Base-by-base conservation (phyloP, 2,329 filamentous ascomycete genomes). In the Coniochaeta sp. region DNA sequence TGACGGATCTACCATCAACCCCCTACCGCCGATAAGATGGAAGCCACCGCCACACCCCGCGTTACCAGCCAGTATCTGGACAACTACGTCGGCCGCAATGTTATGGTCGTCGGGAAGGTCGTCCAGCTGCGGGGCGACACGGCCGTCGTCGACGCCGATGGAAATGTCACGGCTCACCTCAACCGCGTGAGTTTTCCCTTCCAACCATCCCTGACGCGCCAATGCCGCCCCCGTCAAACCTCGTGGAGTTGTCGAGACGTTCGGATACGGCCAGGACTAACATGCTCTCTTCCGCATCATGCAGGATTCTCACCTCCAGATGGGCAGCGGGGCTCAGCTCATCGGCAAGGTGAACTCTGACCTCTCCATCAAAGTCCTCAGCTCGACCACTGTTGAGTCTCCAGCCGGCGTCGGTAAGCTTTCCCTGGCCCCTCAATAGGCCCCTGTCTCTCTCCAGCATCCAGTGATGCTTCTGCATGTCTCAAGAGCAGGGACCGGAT, bases 61-160 rank as follows among this genome's bases (percentile, higher is more conserved):
- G 83, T 96, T 67, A 89, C 88, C 47, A 87, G 87, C 50, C 73
- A 78, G 35, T 87, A 92, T 70, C 86, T 97, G 53, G 82, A 90
- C 65, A 77, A 78, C 63, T 95, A 91, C 72, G 77, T 84, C 58
- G 76, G 77, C 58, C 79, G 82, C 58, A 88, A 87, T 56, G 88
- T 97, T 56, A 91, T 91, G 61, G 76, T 97, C 51, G 78, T 95
- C 5, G 94, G 94, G 62, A 91, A 87, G 62, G 91, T 97, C 46
- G 80, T 82, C 4, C 85, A 94, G 62, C 76, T 97, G 22, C 85
- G 85, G 49, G 91, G 91, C 58, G 88, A 94, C 50, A 79, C 81
- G 49, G 92, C 91, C 0, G 82, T 83, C 6, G 79, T 97, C 27
- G 90, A 96, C 52, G 86, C 89, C 6, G 86, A 83, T 24, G 92